These are phyloP conservation scores for Ustilago crameri DNA, from an alignment of 1,284 basidiomycete species.

Conservation along the genomic window DNA sequence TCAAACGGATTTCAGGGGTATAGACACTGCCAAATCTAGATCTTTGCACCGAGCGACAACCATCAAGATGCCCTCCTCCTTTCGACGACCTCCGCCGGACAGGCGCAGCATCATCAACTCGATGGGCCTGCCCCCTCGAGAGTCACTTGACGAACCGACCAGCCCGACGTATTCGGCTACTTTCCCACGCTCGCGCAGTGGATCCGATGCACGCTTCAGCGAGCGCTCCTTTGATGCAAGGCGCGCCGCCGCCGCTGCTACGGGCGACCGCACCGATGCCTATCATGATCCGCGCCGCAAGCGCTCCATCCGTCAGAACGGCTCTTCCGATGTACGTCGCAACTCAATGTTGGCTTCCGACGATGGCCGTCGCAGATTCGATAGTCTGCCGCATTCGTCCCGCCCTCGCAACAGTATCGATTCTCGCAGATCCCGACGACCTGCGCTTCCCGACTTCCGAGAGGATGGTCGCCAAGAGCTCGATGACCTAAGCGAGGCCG, in stretches of 20 bases:
- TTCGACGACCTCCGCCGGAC: slow-evolving; percentile 33
- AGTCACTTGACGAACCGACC: slow-evolving; percentile 24
- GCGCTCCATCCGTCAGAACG: slow-evolving; percentile 16
- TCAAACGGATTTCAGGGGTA: neutral
- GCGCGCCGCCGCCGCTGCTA: slow-evolving; percentile 13
- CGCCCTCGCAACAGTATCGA: slow-evolving; percentile 14
- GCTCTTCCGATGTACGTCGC: slow-evolving; percentile 14
- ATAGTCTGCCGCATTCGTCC: slow-evolving; percentile 16
- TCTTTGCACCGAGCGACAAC: too few species aligned
- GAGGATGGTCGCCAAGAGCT: slow-evolving; percentile 18
- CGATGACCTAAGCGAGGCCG: slow-evolving; percentile 33
- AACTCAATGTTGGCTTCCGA: slow-evolving; percentile 10
- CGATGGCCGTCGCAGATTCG: slow-evolving; percentile 16
- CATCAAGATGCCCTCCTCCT: slow-evolving; percentile 24
- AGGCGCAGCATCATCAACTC: slow-evolving; percentile 37
- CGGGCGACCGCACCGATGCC: slow-evolving; percentile 7
- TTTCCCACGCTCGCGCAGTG: slow-evolving; percentile 31
- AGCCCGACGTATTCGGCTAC: slow-evolving; percentile 27
- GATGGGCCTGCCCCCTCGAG: slow-evolving; percentile 44
- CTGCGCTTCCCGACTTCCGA: slow-evolving; percentile 27
- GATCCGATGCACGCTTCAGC: slow-evolving; percentile 15
- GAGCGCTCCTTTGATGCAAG: slow-evolving; percentile 35
- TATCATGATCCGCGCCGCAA: slow-evolving; percentile 16
- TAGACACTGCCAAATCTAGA: neutral
- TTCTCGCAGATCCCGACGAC: slow-evolving; percentile 13